These are phyloP conservation scores for Hyaloscypha hepaticicola DNA, from an alignment of 495 filamentous ascomycete species.

Conservation along the genomic window DNA sequence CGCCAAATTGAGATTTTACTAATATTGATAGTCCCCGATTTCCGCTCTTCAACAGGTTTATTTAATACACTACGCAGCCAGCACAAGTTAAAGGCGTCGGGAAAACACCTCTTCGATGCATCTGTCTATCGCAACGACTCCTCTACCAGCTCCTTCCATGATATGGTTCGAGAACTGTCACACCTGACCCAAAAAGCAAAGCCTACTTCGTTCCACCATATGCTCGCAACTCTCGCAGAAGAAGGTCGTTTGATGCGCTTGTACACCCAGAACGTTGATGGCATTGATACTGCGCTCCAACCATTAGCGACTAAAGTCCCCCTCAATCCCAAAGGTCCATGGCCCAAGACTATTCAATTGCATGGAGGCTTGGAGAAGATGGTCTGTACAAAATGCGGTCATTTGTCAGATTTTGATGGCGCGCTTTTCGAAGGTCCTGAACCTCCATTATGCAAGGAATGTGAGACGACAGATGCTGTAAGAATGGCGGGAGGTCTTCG, in stretches of 20 bases:
- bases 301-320: constrained; percentile 72
- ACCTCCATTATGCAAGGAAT: constrained; percentile 77
- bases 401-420: constrained; percentile 73
- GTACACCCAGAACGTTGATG: constrained; percentile 96
- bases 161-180: constrained; percentile 89
- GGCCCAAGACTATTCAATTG: constrained; percentile 91
- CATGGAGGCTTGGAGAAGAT: constrained; percentile 94
- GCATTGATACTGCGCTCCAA: constrained; percentile 81
- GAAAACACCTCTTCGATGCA: constrained; percentile 95
- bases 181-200: constrained; percentile 68
- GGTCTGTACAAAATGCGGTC: constrained; percentile 86
- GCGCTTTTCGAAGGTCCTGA: constrained; percentile 78
- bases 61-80: constrained; percentile 80
- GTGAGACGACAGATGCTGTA: constrained; percentile 69
- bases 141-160: constrained; percentile 86
- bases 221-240: constrained; percentile 85
- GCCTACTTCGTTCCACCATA: constrained; percentile 89
- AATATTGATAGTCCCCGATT: constrained; percentile 76
- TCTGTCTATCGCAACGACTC: constrained; percentile 91
- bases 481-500: constrained; percentile 82
- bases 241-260: constrained; percentile 88
- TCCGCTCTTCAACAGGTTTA: constrained; percentile 84
- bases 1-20: constrained; percentile 1
- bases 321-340: constrained; percentile 73
- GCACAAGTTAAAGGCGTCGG: constrained; percentile 88